phyloP scores from a whole-genome alignment of 441 rosid genomes.

The Brassica balearica region DNA sequence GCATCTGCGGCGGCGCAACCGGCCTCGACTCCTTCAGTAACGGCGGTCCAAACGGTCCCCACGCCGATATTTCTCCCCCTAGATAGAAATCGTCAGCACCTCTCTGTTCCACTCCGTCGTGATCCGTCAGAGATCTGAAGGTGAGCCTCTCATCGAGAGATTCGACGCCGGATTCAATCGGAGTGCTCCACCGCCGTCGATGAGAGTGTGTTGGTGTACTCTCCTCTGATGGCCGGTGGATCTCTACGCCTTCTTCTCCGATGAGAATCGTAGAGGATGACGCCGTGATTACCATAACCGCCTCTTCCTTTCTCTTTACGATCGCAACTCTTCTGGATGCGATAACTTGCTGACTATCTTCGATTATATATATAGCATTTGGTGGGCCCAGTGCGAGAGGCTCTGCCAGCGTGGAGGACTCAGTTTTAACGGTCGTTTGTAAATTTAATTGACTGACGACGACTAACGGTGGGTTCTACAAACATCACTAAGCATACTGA shows the following conservation, averaged over 20 bases:
- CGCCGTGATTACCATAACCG: slow-evolving; percentile 30
- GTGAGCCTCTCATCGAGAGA: neutral
- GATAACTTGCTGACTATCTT: neutral
- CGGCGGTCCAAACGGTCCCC: slow-evolving; percentile 34
- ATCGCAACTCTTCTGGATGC: slow-evolving; percentile 1
- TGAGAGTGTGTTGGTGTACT: neutral
- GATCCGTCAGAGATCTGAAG: slow-evolving; percentile 1
- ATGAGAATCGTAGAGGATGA: slow-evolving; percentile 13
- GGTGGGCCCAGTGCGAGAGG: slow-evolving; percentile 13
- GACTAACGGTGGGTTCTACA: neutral
- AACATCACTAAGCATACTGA: neutral
- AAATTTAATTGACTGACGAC: neutral
- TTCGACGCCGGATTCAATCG: neutral
- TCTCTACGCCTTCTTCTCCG: slow-evolving; percentile 23
- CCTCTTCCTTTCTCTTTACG: slow-evolving; percentile 12
- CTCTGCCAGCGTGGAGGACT: slow-evolving; percentile 26
- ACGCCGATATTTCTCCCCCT: slow-evolving; percentile 26
- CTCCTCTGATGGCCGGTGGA: neutral
- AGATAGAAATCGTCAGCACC: slow-evolving; percentile 18
- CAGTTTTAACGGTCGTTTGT: slow-evolving; percentile 3
- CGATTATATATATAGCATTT: slow-evolving; percentile 8
- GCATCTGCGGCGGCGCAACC: neutral
- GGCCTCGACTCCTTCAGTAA: slow-evolving; percentile 11
- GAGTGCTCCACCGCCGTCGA: slow-evolving; percentile 24
- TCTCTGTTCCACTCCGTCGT: slow-evolving; percentile 6